A percentile compares a stretch with the other conserved stretches of the same genome.
Evolutionary conservation across 1,284 basidiomycete species (phyloP).

Genomic region (Ceratobasidium sp.): DNA sequence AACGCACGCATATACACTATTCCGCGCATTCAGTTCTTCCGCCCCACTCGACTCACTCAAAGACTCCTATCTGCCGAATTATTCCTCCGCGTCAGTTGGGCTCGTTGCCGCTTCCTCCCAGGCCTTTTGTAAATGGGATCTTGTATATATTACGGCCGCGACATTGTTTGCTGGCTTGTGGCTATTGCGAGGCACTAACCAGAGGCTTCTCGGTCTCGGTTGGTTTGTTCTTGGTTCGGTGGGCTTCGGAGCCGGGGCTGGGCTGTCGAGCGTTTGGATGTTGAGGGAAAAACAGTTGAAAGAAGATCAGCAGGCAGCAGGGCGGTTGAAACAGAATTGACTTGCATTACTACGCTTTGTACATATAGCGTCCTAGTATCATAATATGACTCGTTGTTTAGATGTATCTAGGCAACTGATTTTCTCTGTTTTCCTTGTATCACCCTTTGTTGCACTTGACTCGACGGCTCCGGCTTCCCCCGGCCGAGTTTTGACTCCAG

Average conservation of each 20-base stretch:
- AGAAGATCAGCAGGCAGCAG: background rate
- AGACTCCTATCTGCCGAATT: slow-evolving; percentile 10
- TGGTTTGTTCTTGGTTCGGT: slow-evolving; percentile 8
- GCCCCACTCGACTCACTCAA: slow-evolving; percentile 28
- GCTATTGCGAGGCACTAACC: background rate
- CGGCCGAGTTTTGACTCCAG: background rate
- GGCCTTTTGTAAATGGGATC: slow-evolving; percentile 23
- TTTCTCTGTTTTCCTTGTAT: too few species aligned
- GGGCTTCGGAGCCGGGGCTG: slow-evolving; percentile 11
- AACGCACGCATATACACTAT: slow-evolving; percentile 17
- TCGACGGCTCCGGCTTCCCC: slow-evolving; percentile 1
- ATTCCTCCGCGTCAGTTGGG: background rate
- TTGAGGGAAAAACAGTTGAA: slow-evolving; percentile 23
- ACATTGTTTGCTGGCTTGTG: slow-evolving; percentile 22
- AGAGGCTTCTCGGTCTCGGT: slow-evolving; percentile 1
- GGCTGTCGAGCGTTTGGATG: slow-evolving; percentile 30
- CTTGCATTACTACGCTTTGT: background rate
- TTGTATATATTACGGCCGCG: slow-evolving; percentile 8
- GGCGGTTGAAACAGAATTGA: slow-evolving; percentile 1
- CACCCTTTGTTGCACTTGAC: background rate
- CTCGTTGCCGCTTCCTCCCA: background rate
- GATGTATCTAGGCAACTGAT: too few species aligned
- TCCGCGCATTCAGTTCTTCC: background rate
- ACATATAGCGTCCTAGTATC: background rate
- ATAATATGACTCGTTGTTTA: too few species aligned